Base-by-base conservation (phyloP, 768 basidiomycete genomes). In the Steccherinum ochraceum region DNA sequence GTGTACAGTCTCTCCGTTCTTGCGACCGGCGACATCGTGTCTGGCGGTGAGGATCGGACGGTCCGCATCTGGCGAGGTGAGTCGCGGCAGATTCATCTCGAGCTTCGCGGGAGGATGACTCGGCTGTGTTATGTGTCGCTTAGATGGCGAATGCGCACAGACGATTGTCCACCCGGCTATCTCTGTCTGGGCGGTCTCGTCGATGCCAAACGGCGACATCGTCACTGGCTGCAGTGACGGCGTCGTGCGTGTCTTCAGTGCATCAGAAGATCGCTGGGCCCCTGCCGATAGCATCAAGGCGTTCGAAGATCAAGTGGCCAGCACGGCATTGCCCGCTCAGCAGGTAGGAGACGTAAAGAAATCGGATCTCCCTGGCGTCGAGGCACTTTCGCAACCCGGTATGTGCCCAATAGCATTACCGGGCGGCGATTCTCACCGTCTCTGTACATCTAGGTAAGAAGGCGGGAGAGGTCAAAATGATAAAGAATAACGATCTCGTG, bases 271-370 rank as follows among this genome's bases (percentile, higher is more conserved):
- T 41, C 78, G 93, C 18, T 87, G 83, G 81, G 89, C 89, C 12
- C 72, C 78, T 2, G 73, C 73, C 24, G 77, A 72, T 35, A 83
- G 84, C 40, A 62, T 83, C 30, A 82, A 86, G 59, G 76, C 72
- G 12, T 89, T 85, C 56, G 91, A 93, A 27, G 81, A 82, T 18
- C 71, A 79, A 45, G 81, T 98, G 16, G 81, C 90, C 1, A 81
- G 74, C 49, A 86, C 94, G 57, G 76, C 89, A 5, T 70, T 99
- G 12, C 84, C 94, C 21, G 73, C 86, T 53, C 89, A 93, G 52
- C 88, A 94, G 67, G 74, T 96, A 12, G 93, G 94, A 23, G 92
- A 96, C 67, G 79, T 99, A 48, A 94, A 93, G 69, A 92, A 93
- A 70, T 76, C 84, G 25, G 90, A 98, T 67, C 70, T 98, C 42